Conservation (phyloP, 306 rosid species). For the Acmispon strigosus region DNA sequence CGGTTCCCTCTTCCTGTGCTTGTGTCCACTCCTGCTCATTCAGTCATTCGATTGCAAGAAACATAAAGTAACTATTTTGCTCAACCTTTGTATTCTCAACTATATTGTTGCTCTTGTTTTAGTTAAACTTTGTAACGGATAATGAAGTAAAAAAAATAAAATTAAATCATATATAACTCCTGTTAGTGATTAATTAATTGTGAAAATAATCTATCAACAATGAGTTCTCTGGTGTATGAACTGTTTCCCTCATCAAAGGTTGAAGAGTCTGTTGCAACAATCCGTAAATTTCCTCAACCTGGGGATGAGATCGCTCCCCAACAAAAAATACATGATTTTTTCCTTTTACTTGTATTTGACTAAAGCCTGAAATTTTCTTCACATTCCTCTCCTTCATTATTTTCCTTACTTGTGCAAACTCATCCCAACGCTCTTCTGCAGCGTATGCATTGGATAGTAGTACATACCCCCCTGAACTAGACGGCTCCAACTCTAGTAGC, state of each 20-base stretch:
- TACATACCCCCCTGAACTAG: conserved; percentile 29
- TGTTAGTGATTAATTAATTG: conserved; percentile 3
- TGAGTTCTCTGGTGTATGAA: conserved; percentile 4
- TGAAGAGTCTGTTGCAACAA: conserved; percentile 39
- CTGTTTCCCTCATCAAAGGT: conserved; percentile 38
- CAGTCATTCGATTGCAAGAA: neutral
- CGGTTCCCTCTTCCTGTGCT: neutral
- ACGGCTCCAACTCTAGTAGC: conserved; percentile 31
- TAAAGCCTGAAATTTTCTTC: conserved; percentile 39
- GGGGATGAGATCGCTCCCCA: conserved; percentile 41
- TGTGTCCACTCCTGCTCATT: neutral
- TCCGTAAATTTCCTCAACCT: conserved; percentile 26
- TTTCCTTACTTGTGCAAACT: conserved; percentile 43
- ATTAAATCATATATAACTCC: neutral
- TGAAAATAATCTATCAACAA: conserved; percentile 6
- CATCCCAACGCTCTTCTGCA: conserved; percentile 36
- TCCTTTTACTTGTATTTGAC: conserved; percentile 40
- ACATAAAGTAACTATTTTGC: neutral
- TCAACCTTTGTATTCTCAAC: neutral
- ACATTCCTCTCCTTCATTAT: conserved; percentile 42
- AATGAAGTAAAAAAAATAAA: neutral
- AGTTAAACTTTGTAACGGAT: neutral
- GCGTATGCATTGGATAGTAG: conserved; percentile 41
- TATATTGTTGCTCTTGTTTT: neutral
- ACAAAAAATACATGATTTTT: conserved; percentile 31